Evolutionary conservation across 2,329 filamentous ascomycete genomes (phyloP), one percentile per base, ranked within the genome.

Genomic region (Elsinoe necatrix): DNA sequence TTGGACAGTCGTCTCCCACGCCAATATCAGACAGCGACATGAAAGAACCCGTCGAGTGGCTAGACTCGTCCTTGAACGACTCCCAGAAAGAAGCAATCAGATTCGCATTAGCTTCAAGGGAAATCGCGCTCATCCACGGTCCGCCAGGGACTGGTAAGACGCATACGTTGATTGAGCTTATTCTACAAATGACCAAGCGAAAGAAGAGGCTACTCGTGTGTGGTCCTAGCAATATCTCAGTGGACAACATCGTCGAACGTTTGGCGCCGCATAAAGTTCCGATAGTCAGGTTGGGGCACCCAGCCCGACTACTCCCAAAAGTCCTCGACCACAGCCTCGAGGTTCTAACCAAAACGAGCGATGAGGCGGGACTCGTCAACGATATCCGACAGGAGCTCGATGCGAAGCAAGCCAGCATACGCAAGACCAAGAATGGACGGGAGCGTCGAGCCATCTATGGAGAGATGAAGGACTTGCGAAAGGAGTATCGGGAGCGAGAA

Each of bases 91-190:
- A 83, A 60, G 82, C 82, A 1, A 79, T 85, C 59, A 73, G 82
- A n/a, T 98, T 97, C 67, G 90, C 92, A 0, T 74, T 98, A 55
- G 86, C 85, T 5, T 86, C 87, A 1, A 79, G 78, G 55, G 90
- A 96, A 65, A 80, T 97, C 25, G 88, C 89, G 1, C 76, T 96
- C 58, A 95, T 98, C 55, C 93, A 98, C 68, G 93, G 93, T 0
- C 93, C 93, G 0, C 93, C 93, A 0, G 93, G 93, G 0, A 98
- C 93, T 0, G 93, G 93, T 50, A 98, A 98, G 71, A 98, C 93
- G 0, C 92, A 97, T 68, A 97, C 93, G 0, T 74, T 98, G 37
- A 92, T 98, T 59, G 93, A 98, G 70, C 77, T 98, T 11, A 95
- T 98, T 59, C 77, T 95, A n/a, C 93, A 98, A 67, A 75, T 97